Base-by-base conservation (phyloP, 2,329 filamentous ascomycete genomes). In the Epichloe aotearoae region DNA sequence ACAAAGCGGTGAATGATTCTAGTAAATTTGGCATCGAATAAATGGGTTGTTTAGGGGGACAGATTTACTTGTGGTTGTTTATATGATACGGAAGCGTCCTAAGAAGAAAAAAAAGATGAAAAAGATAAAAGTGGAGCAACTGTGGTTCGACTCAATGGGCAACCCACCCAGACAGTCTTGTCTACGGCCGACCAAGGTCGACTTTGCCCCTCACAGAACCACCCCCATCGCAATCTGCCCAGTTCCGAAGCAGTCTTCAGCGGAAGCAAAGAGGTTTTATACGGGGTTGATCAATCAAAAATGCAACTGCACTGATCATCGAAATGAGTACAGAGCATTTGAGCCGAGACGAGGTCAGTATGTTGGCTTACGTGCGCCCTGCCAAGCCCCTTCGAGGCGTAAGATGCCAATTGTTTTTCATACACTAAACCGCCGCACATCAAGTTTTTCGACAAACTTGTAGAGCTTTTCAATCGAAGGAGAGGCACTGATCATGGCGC, bases 381-480 rank as follows among this genome's bases (percentile, higher is more conserved):
- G n/a, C 34, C n/a, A n/a, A 26, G 8, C 12, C 34, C 34, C 15
- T 36, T 51, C 20, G 11, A 17, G 8, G 37, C 36, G 12, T 20
- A 41, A 19, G 12, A n/a, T 26, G 14, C 26, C 14, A 15, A 15
- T 33, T n/a, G 47, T 19, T 19, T n/a, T 12, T 26, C 43, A 26
- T 23, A 23, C 26, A 41, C 46, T 52, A 46, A 52, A 40, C 11
- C 45, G 23, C 17, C 47, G 12, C 26, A 15, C 30, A 11, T 20
- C 19, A 61, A 90, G 85, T 91, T 91, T 89, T 91, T 20, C 69
- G 69, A 72, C 55, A 76, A 76, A 62, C 76, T 91, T 56, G 70
- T 72, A 48, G 73, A 81, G 60, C 80, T 91, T 56, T 86, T 93
- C 68, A 73, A 79, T 54, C 66, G 74, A 56, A 77, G 77, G 54